phyloP scores from a whole-genome alignment of 1,284 basidiomycete genomes.

The Ceratorhiza oryzae-sativae region DNA sequence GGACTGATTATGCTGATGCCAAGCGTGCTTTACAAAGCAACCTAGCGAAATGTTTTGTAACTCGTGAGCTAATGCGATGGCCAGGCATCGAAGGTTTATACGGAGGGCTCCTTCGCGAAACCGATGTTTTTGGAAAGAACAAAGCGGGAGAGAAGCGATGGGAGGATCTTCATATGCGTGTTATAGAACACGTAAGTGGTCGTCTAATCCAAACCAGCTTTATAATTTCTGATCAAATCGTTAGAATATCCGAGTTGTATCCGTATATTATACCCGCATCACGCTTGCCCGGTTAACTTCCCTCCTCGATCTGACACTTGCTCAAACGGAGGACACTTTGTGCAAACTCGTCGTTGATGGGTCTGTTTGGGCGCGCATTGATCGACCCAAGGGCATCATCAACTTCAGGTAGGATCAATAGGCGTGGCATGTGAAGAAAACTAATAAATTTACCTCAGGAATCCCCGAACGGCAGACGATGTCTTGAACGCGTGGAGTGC shows the following conservation, averaged over 20 bases:
- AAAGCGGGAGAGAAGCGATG: constrained; percentile 69
- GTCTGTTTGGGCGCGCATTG: constrained; percentile 92
- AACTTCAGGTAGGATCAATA: constrained; percentile 65
- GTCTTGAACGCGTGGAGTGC: constrained; percentile 97
- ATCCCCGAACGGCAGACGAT: constrained; percentile 80
- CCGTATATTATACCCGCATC: constrained; percentile 94
- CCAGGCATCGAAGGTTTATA: constrained; percentile 94
- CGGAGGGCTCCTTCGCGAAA: constrained; percentile 80
- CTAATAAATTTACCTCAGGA: constrained; percentile 43
- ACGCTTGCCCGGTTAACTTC: constrained; percentile 82
- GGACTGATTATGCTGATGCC: constrained; percentile 19
- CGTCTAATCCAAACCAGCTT: constrained; percentile 15
- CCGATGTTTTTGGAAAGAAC: constrained; percentile 75
- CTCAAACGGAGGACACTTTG: constrained; percentile 87
- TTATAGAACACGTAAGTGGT: constrained; percentile 89
- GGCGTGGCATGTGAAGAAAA: not conserved
- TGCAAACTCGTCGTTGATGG: constrained; percentile 90
- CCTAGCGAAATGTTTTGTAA: constrained; percentile 95
- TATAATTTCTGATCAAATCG: constrained; percentile 34
- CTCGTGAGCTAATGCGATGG: constrained; percentile 97
- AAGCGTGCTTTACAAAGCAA: constrained; percentile 63
- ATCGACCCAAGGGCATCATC: constrained; percentile 89
- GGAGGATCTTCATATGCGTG: constrained; percentile 94
- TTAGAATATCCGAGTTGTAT: constrained; percentile 95
- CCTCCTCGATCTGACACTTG: constrained; percentile 83